phyloP scores from a whole-genome alignment of 208 protist species.

The Crithidia acanthocephali region DNA sequence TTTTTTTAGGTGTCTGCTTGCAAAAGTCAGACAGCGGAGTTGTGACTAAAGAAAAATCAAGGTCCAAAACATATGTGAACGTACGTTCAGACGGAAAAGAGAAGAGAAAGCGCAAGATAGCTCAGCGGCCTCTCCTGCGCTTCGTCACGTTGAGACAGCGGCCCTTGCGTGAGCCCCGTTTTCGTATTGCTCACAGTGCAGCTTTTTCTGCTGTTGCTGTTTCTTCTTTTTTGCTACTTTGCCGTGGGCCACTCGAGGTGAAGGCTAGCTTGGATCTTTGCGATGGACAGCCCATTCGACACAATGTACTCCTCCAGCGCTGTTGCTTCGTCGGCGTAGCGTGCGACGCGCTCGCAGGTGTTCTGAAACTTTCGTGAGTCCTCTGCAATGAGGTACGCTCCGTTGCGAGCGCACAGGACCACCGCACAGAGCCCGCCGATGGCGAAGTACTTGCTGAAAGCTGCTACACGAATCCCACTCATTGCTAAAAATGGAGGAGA shows the following conservation, averaged over 20 bases:
- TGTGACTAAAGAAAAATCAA: no score
- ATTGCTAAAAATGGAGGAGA: slow-evolving; percentile 15
- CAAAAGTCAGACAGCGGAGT: no score
- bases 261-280: slow-evolving; percentile 23
- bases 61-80: no score
- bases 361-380: slow-evolving; percentile 44
- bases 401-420: slow-evolving; percentile 59
- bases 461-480: slow-evolving; percentile 48
- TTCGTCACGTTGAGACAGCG: no score
- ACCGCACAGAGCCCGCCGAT: slow-evolving; percentile 40
- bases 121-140: no score
- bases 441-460: slow-evolving; percentile 66
- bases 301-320: slow-evolving; percentile 50
- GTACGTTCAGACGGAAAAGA: no score
- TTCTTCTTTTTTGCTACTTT: neutral
- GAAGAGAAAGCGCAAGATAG: no score
- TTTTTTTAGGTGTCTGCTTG: no score
- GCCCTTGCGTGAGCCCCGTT: no score
- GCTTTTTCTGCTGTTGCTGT: no score
- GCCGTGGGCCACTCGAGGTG: slow-evolving; percentile 8
- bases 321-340: slow-evolving; percentile 41
- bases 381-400: slow-evolving; percentile 40
- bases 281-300: slow-evolving; percentile 26
- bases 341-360: slow-evolving; percentile 36
- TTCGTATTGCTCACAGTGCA: no score